Conservation (phyloP, 805 yeast species). For the Yamadazyma laniorum region DNA sequence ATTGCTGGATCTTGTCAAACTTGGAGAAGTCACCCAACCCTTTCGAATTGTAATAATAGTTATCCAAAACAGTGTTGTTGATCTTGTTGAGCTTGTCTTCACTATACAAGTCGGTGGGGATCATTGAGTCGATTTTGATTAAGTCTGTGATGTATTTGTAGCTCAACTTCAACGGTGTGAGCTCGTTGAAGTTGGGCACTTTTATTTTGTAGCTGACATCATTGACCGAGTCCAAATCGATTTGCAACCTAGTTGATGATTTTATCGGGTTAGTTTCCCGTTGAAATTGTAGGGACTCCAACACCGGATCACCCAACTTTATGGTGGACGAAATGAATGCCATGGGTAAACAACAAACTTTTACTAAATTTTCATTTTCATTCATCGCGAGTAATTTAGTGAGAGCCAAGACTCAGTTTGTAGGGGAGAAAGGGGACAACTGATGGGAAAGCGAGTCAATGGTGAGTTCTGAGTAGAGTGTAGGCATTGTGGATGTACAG, state of each 20-base stretch:
- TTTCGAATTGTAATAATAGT: slow-evolving; percentile 53
- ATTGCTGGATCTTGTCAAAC: slow-evolving; percentile 66
- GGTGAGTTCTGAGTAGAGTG: too few relatives aligned
- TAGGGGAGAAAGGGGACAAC: not conserved
- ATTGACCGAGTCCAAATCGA: slow-evolving; percentile 28
- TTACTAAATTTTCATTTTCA: slow-evolving; percentile 2
- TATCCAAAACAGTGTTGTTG: slow-evolving; percentile 50
- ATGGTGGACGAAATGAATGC: slow-evolving; percentile 20
- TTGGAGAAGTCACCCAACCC: slow-evolving; percentile 61
- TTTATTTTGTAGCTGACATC: slow-evolving; percentile 44
- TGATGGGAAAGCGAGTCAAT: too few relatives aligned
- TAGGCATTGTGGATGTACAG: not conserved
- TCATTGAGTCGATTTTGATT: slow-evolving; percentile 57
- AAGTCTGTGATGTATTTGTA: slow-evolving; percentile 60
- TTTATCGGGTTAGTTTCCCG: slow-evolving; percentile 17
- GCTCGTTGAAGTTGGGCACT: slow-evolving; percentile 49
- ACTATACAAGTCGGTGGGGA: slow-evolving; percentile 54
- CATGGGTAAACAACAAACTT: slow-evolving; percentile 12
- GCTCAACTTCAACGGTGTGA: slow-evolving; percentile 58
- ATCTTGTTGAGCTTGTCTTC: slow-evolving; percentile 53
- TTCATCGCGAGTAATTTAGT: slow-evolving; percentile 8
- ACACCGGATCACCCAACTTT: slow-evolving; percentile 13
- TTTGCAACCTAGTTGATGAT: slow-evolving; percentile 10
- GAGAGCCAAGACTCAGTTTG: not conserved
- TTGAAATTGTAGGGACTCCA: slow-evolving; percentile 31